Evolutionary conservation across 441 rosid species (phyloP).

Genomic region (Aleurites moluccanus): DNA sequence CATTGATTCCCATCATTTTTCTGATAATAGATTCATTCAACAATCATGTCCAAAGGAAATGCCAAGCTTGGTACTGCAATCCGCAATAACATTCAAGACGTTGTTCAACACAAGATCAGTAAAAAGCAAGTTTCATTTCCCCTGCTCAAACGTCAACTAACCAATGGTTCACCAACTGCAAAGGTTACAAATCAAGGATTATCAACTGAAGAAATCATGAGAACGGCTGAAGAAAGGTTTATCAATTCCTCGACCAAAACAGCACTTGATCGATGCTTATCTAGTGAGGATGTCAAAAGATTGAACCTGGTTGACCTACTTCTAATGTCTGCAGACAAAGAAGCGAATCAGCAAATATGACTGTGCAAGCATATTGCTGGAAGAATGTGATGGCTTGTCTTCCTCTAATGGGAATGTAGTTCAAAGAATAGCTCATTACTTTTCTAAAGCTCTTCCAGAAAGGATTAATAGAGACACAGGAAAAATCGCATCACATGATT

Average conservation of each 20-base stretch:
- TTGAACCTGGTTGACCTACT: constrained; percentile 45
- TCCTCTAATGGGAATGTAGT: constrained; percentile 43
- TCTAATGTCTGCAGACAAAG: constrained; percentile 47
- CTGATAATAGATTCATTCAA: no score
- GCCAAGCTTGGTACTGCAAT: no score
- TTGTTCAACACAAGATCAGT: no score
- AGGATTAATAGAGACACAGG: constrained; percentile 49
- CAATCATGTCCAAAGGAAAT: no score
- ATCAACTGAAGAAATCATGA: constrained; percentile 29
- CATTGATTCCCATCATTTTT: no score
- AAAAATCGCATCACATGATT: constrained; percentile 16
- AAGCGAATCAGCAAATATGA: constrained; percentile 39
- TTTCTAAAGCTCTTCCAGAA: constrained; percentile 44
- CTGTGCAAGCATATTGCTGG: constrained; percentile 42
- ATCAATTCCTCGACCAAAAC: not conserved
- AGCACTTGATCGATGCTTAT: constrained; percentile 22
- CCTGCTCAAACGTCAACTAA: not conserved
- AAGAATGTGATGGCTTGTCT: constrained; percentile 32
- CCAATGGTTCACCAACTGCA: not conserved
- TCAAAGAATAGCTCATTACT: constrained; percentile 46
- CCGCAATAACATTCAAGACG: no score
- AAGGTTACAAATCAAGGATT: not conserved
- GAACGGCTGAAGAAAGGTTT: constrained; percentile 30
- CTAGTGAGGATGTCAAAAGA: constrained; percentile 33
- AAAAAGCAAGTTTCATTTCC: no score